Evolutionary conservation across 2,329 filamentous ascomycete genomes (phyloP), one percentile per base, ranked within the genome.

Genomic region (Fusarium bulbicola): DNA sequence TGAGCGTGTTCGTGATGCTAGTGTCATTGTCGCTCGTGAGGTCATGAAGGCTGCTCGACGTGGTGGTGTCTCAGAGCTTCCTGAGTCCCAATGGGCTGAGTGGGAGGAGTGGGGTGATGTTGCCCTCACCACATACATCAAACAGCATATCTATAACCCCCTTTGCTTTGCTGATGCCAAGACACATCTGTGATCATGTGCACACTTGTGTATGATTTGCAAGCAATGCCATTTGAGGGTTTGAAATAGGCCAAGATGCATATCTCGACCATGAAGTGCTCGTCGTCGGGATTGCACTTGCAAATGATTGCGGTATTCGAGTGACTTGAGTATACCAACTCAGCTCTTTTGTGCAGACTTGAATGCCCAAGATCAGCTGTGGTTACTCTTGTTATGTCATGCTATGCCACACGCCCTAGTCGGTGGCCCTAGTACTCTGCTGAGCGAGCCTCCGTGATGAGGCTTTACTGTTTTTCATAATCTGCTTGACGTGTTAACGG

Each of bases 41-140:
- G 95, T 98, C 76, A 98, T 98, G 88, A 95, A 96, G 81, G 92
- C 94, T 28, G 95, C 95, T 11, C 93, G 97, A 78, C 87, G 92
- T 72, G 94, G 94, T 77, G 92, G 93, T 69, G 93, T 97, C 57
- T 92, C 92, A 78, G 84, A 84, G 69, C 84, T 95, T 62, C 86
- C 87, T 58, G 92, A 95, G 72, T 87, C 88, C 72, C 87, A 92
- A 80, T 92, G 93, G 87, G 83, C 90, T 68, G 90, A 92, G 81
- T 94, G 92, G 89, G 90, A 92, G 82, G 90, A 92, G 82, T 91
- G 90, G 90, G 90, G 90, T 58, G 90, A 92, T 76, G 88, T 90
- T 42, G 87, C 88, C 60, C 82, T 92, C 75, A 88, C 84, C 46
- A 84, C 85, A 68, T 91, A 81, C 82, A 91, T 92, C 83, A 88